Percentiles rank a stretch among this genome's conserved stretches.
Evolutionary conservation across 75 land plant species (phyloP).

Genomic region (Chamaecyparis obtusa): DNA sequence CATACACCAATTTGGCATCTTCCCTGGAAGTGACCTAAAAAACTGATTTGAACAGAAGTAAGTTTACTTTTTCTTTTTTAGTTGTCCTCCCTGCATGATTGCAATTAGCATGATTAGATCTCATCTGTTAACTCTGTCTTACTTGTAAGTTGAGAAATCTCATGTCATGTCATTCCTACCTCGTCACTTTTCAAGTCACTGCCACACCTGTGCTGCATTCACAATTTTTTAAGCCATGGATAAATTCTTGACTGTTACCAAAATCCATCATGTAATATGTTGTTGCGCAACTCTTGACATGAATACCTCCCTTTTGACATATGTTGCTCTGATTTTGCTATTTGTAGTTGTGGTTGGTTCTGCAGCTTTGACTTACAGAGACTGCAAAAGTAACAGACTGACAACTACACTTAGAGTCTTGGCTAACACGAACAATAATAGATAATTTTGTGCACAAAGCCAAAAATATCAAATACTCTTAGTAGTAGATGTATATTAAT

Average conservation of each 20-base stretch:
- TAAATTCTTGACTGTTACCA: background rate
- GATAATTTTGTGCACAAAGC: background rate
- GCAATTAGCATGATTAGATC: background rate
- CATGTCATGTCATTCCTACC: background rate
- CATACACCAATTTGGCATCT: background rate
- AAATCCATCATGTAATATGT: background rate
- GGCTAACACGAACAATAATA: no score
- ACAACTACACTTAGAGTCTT: background rate
- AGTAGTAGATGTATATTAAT: no score
- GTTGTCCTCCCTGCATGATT: background rate
- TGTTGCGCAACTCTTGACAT: background rate
- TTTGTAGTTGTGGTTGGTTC: no score
- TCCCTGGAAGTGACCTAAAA: background rate
- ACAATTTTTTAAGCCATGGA: no score
- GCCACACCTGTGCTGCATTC: no score
- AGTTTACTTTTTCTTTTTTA: no score
- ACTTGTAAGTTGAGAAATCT: background rate
- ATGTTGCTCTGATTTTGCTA: no score
- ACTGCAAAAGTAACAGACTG: background rate
- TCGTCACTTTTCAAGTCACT: background rate
- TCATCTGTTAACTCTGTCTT: no score
- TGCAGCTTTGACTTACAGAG: no score
- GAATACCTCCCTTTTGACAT: background rate
- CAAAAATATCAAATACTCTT: background rate
- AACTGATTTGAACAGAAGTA: background rate